Percentiles rank a stretch among this genome's conserved stretches.
Evolutionary conservation across 2,329 filamentous ascomycete species (phyloP).

Genomic region (Neoarthrinium moseri): DNA sequence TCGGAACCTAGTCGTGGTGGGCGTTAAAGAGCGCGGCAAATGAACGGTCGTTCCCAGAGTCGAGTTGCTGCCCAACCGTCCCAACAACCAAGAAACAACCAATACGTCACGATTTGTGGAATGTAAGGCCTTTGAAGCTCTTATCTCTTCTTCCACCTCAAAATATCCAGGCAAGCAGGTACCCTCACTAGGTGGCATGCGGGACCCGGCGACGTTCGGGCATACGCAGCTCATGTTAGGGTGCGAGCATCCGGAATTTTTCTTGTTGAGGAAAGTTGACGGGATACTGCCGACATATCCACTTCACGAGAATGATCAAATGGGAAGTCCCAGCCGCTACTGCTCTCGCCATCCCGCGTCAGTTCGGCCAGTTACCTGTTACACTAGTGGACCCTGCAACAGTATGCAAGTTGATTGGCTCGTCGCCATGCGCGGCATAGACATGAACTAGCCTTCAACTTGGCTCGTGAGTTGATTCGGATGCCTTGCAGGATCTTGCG

Average conservation of each 20-base stretch:
- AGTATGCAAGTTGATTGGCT: background rate
- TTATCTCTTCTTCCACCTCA: no score
- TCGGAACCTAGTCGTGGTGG: conserved; percentile 89
- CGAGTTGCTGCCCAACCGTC: background rate
- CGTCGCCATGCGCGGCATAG: conserved; percentile 1
- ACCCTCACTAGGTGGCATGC: no score
- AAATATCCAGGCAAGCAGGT: no score
- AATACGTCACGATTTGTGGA: no score
- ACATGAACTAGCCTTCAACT: background rate
- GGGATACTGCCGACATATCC: no score
- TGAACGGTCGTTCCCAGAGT: background rate
- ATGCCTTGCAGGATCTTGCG: conserved; percentile 15
- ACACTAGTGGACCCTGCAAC: background rate
- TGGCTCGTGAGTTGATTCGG: background rate
- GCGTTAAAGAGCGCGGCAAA: conserved; percentile 65
- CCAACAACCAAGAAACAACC: no score
- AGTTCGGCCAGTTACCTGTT: background rate
- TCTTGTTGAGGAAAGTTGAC: no score
- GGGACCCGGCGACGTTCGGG: no score
- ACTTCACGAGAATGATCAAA: background rate
- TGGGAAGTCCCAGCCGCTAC: no score
- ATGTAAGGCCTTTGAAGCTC: no score
- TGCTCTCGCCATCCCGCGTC: background rate
- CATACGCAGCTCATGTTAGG: no score
- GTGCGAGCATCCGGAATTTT: no score